Conservation (phyloP, 352 stramenopile genomes). For the Hyaloperonospora arabidopsidis region DNA sequence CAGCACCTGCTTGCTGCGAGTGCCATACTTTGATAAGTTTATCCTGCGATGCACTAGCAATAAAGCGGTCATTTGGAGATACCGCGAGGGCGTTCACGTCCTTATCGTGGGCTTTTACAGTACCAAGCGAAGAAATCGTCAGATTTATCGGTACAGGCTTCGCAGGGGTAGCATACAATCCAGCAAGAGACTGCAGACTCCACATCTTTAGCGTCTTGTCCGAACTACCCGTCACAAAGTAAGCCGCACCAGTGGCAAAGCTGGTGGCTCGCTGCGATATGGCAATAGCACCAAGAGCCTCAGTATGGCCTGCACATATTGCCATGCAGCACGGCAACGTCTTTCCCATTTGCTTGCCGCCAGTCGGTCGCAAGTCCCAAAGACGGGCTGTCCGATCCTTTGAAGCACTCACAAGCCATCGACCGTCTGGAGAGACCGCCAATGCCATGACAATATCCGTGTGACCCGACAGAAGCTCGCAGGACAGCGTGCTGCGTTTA, state of each 20-base stretch:
- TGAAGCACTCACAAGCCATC: conserved; percentile 89
- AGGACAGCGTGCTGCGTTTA: conserved; percentile 87
- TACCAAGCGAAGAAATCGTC: conserved; percentile 50
- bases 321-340: conserved; percentile 67
- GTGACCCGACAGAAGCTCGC: conserved; percentile 94
- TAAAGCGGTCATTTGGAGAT: conserved; percentile 95
- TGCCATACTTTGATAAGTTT: conserved; percentile 97
- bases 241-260: conserved; percentile 77
- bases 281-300: conserved; percentile 89
- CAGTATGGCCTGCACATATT: conserved; percentile 89
- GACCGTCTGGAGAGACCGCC: conserved; percentile 81
- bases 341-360: conserved; percentile 27
- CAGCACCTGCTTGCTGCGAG: conserved; percentile 43
- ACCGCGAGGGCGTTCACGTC: conserved; percentile 94
- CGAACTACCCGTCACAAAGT: conserved; percentile 93
- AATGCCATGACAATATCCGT: conserved; percentile 95
- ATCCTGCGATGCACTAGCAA: conserved; percentile 96
- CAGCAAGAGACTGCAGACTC: conserved; percentile 78
- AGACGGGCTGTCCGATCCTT: conserved; percentile 91
- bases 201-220: conserved; percentile 98
- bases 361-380: conserved; percentile 72
- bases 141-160: conserved; percentile 30
- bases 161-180: conserved; percentile 35
- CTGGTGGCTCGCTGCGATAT: conserved; percentile 84
- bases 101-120: conserved; percentile 90